Evolutionary conservation across 306 rosid genomes (phyloP), one percentile per base, ranked within the genome.

Genomic region (Erythrophleum fordii): DNA sequence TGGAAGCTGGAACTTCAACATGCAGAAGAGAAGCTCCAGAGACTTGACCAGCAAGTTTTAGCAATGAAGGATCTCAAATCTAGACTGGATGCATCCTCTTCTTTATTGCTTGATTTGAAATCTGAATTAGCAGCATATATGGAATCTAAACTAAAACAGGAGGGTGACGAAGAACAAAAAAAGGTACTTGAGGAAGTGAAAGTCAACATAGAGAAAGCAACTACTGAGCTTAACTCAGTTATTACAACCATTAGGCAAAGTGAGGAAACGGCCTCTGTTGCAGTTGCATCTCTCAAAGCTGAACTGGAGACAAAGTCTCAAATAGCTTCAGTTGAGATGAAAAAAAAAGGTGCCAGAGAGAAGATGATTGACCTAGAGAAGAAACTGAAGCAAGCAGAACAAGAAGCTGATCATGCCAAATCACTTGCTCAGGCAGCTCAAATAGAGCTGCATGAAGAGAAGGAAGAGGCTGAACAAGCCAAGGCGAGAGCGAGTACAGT

Each of bases 341-440:
- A 91, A 83, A 97, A 87, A 82, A 77, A 82, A 59, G 94, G 86
- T 71, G 91, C 85, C 29, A 87, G 84, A 81, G 97, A 90, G 71
- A 72, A 81, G 84, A 91, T 92, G 91, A 82, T 72, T 26, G 92
- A 86, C 83, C 44, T 95, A 39, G 97, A 97, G 0, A 86, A 87
- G 86, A 83, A 91, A 81, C 87, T 95, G 66, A 93, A 91, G 78
- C 84, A 80, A 72, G 94, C 93, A 45, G 88, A 88, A 70, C 84
- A 87, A 83, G 94, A 91, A 80, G 94, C 91, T 58, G 94, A 89
- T 59, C 77, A 87, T 88, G 96, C 93, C 25, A 93, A 90, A 86
- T 81, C 90, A 75, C 83, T 85, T 51, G 89, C 90, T 64, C 80
- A 89, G 76, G 72, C 49, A 39, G 92, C 93, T 75, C 76, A 59